Base-by-base conservation (phyloP, 345 rosid species). In the Fremontodendron californicum region DNA sequence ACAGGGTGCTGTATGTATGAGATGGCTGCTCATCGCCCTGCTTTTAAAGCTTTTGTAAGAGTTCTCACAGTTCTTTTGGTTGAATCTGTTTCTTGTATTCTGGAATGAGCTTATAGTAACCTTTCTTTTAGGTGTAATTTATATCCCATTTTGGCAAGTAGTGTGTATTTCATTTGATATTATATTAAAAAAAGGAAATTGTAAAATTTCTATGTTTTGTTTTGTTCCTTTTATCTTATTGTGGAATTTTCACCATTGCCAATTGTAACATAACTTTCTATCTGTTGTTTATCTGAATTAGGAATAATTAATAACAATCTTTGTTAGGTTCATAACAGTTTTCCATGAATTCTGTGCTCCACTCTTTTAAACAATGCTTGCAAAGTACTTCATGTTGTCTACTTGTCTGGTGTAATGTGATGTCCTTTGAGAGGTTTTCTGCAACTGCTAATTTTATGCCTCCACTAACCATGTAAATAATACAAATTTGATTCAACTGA, bases 41-140 rank as follows among this genome's bases (percentile, higher is more conserved):
- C 99, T 71, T 95, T 95, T 78, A 95, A 95, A 88, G 99, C 99
- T 80, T 95, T 95, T 83, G 99, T 95, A 93, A 89, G 99, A 77
- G 49, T 63, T 78, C 75, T 77, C 57, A 43, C 77, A 29, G 19
- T 63, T 78, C 62, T 54, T 46, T 79, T 72, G 16, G 54, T n/a
- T 77, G 49, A 64, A 39, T 55, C 68, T 27, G 2, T 13, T 70
- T 77, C 29, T 54, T 57, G 46, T 43, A 9, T 62, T 54, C 46
- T 52, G 13, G 25, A 46, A 68, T 58, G 39, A 70, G 23, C 33
- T 77, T 48, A 21, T 37, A 0, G 5, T n/a, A 55, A 35, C 45
- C 35, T 54, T 16, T 2, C 0, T 52, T 67, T 46, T 57, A 19
- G 66, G 29, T 52, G 19, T 18, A 42, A 68, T 46, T 57, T 25